Base-by-base conservation (phyloP, 164 flowering plant genomes). In the Vitis rupestris region DNA sequence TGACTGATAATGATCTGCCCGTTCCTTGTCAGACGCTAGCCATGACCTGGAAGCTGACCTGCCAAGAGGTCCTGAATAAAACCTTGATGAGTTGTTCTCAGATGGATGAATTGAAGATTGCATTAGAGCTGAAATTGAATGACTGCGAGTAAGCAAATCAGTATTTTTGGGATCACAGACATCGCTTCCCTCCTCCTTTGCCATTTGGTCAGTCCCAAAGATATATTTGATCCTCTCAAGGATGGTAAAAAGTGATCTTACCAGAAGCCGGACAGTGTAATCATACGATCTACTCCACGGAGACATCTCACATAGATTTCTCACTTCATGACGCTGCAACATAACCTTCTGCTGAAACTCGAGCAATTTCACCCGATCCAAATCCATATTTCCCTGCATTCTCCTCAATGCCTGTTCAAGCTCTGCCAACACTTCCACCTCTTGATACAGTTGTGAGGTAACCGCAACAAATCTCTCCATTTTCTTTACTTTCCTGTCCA, bases 401-500 rank as follows among this genome's bases (percentile, higher is more conserved):
- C 90, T 77, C 81, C 86, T 76, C 11, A 81, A 73, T 63, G 82
- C 79, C 69, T 84, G 91, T 64, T 89, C 94, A 61, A 84, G 84
- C 78, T 87, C 94, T 6, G 85, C 77, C 68, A 87, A 59, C 37
- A 87, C 91, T 44, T 89, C 91, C 27, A 82, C 69, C 79, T 89
- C 91, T 8, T 81, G 82, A 70, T 74, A 72, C 78, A 89, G 65
- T 53, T 89, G 88, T 52, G 74, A 58, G 9, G 83, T 83, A 4
- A 69, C 79, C 2, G 75, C 87, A 70, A 84, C 74, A 71, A 87
- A 86, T 66, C 72, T 83, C 77, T 86, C 82, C 90, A 89, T 86
- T 62, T 87, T 87, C 80, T 75, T 89, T 47, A 83, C 84, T 68
- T 81, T 85, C 76, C 76, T 81, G 62, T 87, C 91, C 94, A 89